Conservation (phyloP, 2,329 filamentous ascomycete genomes). For the Cladophialophora psammophila region DNA sequence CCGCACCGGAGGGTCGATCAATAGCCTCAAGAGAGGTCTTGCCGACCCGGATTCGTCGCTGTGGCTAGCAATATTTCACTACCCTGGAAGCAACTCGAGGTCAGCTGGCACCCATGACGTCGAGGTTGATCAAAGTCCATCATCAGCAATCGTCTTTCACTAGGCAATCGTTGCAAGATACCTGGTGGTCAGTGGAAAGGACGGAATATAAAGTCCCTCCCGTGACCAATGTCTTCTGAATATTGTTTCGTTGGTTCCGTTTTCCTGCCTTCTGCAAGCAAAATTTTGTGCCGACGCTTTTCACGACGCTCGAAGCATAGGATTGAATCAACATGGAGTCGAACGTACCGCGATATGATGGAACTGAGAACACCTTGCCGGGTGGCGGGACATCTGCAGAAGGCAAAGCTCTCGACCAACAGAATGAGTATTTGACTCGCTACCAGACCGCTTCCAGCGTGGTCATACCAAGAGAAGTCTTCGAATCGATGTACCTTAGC, state of each 20-base stretch:
- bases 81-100: neutral
- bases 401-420: neutral
- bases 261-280: neutral
- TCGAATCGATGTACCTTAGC: slow-evolving; percentile 23
- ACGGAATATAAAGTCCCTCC: neutral
- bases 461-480: slow-evolving; percentile 25
- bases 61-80: neutral
- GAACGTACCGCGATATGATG: neutral
- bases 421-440: slow-evolving; percentile 25
- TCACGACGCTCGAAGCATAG: neutral
- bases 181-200: neutral
- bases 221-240: neutral
- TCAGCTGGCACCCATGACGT: neutral
- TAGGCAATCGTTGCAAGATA: neutral
- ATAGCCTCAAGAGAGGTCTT: neutral
- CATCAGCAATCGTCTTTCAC: neutral
- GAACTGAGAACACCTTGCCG: neutral
- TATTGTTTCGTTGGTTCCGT: neutral
- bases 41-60: neutral
- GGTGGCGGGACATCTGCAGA: neutral
- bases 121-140: neutral
- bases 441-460: slow-evolving; percentile 25
- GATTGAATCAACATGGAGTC: neutral
- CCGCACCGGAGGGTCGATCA: neutral
- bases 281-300: neutral